Evolutionary conservation across 2,329 filamentous ascomycete species (phyloP).

Genomic region (Leptographium procerum): DNA sequence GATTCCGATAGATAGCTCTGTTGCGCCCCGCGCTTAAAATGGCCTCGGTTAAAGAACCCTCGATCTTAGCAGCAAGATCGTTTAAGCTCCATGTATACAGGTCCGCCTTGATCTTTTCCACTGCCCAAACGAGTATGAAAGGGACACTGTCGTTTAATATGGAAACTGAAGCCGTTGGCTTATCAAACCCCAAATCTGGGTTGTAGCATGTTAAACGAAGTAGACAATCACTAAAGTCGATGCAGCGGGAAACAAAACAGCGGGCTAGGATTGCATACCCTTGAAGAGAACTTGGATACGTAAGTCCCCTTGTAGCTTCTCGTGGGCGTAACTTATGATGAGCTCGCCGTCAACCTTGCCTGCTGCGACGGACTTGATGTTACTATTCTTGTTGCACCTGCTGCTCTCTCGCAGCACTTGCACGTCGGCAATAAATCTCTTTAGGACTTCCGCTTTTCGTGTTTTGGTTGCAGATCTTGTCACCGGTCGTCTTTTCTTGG

Average conservation of each 20-base stretch:
- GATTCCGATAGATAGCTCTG: neutral
- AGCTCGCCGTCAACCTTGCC: neutral
- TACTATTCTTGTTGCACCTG: neutral
- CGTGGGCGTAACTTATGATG: neutral
- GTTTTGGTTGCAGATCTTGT: neutral
- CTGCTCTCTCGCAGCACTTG: neutral
- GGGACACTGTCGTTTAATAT: neutral
- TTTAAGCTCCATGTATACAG: neutral
- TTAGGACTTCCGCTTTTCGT: neutral
- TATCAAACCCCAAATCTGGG: neutral
- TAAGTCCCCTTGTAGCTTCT: neutral
- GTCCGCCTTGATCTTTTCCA: neutral
- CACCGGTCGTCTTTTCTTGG: neutral
- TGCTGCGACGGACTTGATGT: neutral
- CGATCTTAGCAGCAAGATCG: neutral
- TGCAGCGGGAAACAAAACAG: neutral
- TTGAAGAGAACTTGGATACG: neutral
- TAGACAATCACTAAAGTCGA: neutral
- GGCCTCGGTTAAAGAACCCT: neutral
- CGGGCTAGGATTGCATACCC: neutral
- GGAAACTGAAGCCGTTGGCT: neutral
- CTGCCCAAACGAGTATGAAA: neutral
- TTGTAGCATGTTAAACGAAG: neutral
- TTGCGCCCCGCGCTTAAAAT: too few species aligned
- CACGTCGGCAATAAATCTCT: neutral